Percentiles rank a stretch among this genome's conserved stretches.
phyloP scores from a whole-genome alignment of 1,284 basidiomycete species.

The Retiboletus flavoniger region DNA sequence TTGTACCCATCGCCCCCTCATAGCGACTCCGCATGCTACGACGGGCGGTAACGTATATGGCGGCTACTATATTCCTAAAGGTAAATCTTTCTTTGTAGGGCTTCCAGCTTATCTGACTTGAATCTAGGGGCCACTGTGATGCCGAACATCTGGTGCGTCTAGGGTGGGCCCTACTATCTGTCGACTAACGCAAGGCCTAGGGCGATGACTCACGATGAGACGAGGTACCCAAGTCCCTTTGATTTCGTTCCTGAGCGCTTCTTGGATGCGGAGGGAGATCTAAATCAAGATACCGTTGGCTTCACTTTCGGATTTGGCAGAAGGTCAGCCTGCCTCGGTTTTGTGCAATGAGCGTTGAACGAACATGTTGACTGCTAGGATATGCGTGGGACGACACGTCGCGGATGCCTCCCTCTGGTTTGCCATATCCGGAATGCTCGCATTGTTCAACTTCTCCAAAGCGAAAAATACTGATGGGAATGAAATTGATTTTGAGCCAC shows the following conservation, averaged over 20 bases:
- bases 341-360: neutral
- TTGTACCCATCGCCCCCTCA: neutral
- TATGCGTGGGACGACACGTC: conserved; percentile 29
- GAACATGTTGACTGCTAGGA: conserved; percentile 10
- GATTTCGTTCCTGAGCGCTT: conserved; percentile 32
- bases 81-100: neutral
- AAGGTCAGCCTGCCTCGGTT: conserved; percentile 14
- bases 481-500: conserved; percentile 16
- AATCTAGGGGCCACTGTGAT: conserved; percentile 22
- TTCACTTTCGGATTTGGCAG: conserved; percentile 28
- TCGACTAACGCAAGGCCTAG: conserved; percentile 10
- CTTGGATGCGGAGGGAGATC: conserved; percentile 17
- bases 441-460: conserved; percentile 23
- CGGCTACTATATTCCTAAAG: conserved; percentile 33
- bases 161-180: neutral
- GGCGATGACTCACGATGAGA: conserved; percentile 29
- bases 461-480: conserved; percentile 14
- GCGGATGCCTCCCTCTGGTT: conserved; percentile 29
- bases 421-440: conserved; percentile 23
- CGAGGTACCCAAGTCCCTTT: conserved; percentile 23
- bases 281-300: conserved; percentile 18
- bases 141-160: conserved; percentile 31
- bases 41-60: conserved; percentile 26
- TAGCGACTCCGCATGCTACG: conserved; percentile 22
- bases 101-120: neutral